These are phyloP conservation scores for Ophiocordyceps camponoti-leonardi DNA, from an alignment of 2,329 filamentous ascomycete genomes.

Conservation along the genomic window DNA sequence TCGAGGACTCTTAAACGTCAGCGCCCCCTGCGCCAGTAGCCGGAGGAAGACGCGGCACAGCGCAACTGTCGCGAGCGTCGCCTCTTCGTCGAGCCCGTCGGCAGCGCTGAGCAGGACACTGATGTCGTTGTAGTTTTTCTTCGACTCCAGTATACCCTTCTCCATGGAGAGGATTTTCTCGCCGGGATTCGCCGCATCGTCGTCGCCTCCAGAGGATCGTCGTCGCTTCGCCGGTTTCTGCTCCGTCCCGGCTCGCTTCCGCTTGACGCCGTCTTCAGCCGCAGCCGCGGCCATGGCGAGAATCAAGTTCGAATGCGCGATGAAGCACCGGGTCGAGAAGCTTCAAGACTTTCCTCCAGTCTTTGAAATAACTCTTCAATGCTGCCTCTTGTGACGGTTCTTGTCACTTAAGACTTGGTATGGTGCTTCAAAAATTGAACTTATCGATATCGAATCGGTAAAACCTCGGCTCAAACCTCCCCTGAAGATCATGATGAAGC, in stretches of 20 bases:
- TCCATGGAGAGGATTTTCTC: slow-evolving; percentile 60
- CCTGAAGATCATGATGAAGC: not conserved
- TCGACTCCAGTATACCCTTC: slow-evolving; percentile 66
- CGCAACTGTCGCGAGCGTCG: slow-evolving; percentile 56
- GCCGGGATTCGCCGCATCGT: slow-evolving; percentile 27
- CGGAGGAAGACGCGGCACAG: slow-evolving; percentile 77
- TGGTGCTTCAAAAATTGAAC: not conserved
- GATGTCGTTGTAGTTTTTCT: slow-evolving; percentile 87
- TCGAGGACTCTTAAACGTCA: slow-evolving; percentile 46
- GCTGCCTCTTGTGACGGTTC: too few species aligned
- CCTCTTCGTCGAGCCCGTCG: slow-evolving; percentile 30
- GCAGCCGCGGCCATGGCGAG: slow-evolving; percentile 10
- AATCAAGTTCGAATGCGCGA: too few species aligned
- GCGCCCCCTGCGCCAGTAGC: slow-evolving; percentile 54
- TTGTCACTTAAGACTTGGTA: too few species aligned
- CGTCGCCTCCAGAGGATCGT: slow-evolving; percentile 24
- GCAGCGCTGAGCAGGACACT: slow-evolving; percentile 44
- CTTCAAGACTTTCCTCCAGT: not conserved
- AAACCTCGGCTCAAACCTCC: not conserved
- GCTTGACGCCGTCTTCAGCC: slow-evolving; percentile 20
- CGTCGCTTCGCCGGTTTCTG: slow-evolving; percentile 32
- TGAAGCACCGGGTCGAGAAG: not conserved
- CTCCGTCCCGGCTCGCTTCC: slow-evolving; percentile 28
- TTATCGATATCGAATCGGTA: not conserved
- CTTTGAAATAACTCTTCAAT: not conserved